These are phyloP conservation scores for Cenchrus purpureus DNA, from an alignment of 176 grass and related monocot species.

Conservation along the genomic window DNA sequence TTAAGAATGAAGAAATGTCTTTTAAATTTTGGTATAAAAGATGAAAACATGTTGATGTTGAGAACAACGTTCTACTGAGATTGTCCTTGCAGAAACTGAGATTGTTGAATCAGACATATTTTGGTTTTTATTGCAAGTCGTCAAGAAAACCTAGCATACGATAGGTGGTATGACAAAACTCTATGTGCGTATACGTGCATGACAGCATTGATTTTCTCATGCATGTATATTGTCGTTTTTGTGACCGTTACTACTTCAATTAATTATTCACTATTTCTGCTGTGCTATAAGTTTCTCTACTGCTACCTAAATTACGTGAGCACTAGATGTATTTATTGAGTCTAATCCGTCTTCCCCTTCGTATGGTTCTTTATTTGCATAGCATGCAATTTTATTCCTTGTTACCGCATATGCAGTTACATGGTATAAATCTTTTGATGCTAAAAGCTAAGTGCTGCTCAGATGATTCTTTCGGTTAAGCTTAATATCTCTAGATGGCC, in stretches of 20 bases:
- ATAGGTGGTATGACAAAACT: neutral
- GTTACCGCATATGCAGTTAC: conserved; percentile 19
- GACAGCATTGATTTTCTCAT: conserved; percentile 40
- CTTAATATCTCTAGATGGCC: conserved; percentile 5
- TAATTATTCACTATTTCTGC: conserved; percentile 41
- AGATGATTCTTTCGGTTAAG: conserved; percentile 6
- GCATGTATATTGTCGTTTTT: conserved; percentile 3
- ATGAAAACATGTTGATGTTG: conserved; percentile 20
- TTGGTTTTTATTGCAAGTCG: conserved; percentile 24
- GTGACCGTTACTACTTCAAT: conserved; percentile 4
- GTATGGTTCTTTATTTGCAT: conserved; percentile 41
- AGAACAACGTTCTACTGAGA: conserved; percentile 9
- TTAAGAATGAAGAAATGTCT: neutral
- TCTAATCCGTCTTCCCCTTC: conserved; percentile 9
- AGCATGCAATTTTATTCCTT: conserved; percentile 37
- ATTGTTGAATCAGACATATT: conserved; percentile 14
- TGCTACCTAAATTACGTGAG: conserved; percentile 21
- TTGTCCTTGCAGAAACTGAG: conserved; percentile 14
- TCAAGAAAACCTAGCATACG: conserved; percentile 23
- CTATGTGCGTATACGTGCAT: conserved; percentile 29
- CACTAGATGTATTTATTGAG: conserved; percentile 2
- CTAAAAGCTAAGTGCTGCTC: conserved; percentile 15
- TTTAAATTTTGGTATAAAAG: conserved; percentile 1
- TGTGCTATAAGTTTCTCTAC: neutral
- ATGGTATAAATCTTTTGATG: neutral